Evolutionary conservation across 805 yeast species (phyloP).

Genomic region (Yamadazyma sp.): DNA sequence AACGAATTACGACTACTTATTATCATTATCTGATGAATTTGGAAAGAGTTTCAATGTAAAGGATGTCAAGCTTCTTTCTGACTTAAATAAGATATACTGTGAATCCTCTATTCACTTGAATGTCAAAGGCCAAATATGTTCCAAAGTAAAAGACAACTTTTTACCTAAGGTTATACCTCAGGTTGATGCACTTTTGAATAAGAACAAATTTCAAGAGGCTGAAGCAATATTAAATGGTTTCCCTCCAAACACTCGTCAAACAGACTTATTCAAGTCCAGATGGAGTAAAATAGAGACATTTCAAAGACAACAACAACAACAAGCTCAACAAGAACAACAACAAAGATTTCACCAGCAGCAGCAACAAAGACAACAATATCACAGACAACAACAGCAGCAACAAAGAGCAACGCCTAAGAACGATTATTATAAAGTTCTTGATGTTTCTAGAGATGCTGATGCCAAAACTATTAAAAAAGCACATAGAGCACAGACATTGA

Average conservation of each 20-base stretch:
- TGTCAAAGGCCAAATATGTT: conserved; percentile 21
- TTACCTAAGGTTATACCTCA: conserved; percentile 37
- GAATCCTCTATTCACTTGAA: conserved; percentile 34
- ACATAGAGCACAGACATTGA: conserved; percentile 71
- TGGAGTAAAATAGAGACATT: conserved; percentile 29
- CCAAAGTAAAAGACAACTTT: conserved; percentile 23
- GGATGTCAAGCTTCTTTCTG: conserved; percentile 20
- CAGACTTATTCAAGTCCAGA: conserved; percentile 36
- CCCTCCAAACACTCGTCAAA: conserved; percentile 33
- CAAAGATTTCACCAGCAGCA: conserved; percentile 46
- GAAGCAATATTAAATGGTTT: conserved; percentile 31
- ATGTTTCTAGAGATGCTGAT: conserved; percentile 63
- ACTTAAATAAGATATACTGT: conserved; percentile 37
- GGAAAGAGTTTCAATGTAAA: conserved; percentile 12
- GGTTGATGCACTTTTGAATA: conserved; percentile 34
- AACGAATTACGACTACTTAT: conserved; percentile 42
- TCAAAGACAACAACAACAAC: conserved; percentile 32
- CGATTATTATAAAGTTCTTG: conserved; percentile 80
- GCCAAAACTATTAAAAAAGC: conserved; percentile 75
- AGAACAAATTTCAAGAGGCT: conserved; percentile 37
- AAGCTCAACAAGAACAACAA: conserved; percentile 37
- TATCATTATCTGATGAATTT: conserved; percentile 32
- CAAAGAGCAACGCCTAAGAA: conserved; percentile 33
- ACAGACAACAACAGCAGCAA: conserved; percentile 27
- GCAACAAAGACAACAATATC: conserved; percentile 43